These are phyloP conservation scores for Zea luxurians DNA, from an alignment of 176 grass and related monocot species.

Conservation along the genomic window DNA sequence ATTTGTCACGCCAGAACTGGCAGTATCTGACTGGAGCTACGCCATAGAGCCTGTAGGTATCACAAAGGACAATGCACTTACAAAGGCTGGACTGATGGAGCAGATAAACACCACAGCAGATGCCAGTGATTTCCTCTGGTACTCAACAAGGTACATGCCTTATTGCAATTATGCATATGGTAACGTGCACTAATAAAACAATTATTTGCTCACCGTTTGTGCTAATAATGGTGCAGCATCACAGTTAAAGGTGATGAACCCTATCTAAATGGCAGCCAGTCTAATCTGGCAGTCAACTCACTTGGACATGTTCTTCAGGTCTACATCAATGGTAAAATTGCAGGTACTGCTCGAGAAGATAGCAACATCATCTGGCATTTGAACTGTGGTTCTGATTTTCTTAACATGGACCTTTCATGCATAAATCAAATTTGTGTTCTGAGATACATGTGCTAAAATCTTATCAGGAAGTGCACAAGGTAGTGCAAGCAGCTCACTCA, in stretches of 20 bases:
- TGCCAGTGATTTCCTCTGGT: slow-evolving; percentile 99
- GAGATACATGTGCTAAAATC: slow-evolving; percentile 34
- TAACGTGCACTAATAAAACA: slow-evolving; percentile 1
- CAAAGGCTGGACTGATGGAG: slow-evolving; percentile 71
- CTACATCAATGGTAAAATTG: slow-evolving; percentile 77
- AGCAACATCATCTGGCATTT: slow-evolving; percentile 21
- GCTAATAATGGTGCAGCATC: slow-evolving; percentile 50
- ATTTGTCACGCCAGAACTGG: slow-evolving; percentile 33
- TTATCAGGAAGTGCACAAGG: slow-evolving; percentile 65
- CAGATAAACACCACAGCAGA: slow-evolving; percentile 99
- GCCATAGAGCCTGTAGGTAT: slow-evolving; percentile 83
- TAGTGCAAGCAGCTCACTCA: slow-evolving; percentile 49
- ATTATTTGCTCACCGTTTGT: not conserved
- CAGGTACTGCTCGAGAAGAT: slow-evolving; percentile 51
- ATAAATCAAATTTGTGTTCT: slow-evolving; percentile 26
- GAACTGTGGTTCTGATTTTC: slow-evolving; percentile 18
- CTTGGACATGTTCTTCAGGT: slow-evolving; percentile 88
- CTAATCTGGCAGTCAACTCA: slow-evolving; percentile 75
- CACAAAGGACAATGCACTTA: slow-evolving; percentile 71
- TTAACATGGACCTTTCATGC: not conserved
- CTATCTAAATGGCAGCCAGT: slow-evolving; percentile 73
- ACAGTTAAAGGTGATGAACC: slow-evolving; percentile 59
- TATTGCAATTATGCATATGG: not conserved
- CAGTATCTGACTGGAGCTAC: slow-evolving; percentile 69
- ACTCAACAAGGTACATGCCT: slow-evolving; percentile 70